Conservation (phyloP, 768 basidiomycete genomes). For the Suillus paluster region DNA sequence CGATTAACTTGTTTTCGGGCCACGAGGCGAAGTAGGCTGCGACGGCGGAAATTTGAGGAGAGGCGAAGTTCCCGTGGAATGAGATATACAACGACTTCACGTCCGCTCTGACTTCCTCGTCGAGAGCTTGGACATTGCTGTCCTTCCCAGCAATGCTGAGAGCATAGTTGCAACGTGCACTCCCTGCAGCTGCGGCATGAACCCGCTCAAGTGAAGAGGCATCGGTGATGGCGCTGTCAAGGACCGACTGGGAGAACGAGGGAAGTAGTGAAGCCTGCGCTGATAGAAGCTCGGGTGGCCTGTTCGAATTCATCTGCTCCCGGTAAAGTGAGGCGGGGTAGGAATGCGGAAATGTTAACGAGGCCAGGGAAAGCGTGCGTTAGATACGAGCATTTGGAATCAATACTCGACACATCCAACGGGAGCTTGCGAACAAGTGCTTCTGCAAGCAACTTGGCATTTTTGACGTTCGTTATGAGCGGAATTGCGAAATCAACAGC, state of each 20-base stretch:
- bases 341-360: constrained; percentile 86
- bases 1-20: constrained; percentile 90
- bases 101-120: constrained; percentile 78
- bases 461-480: constrained; percentile 97
- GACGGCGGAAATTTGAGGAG: constrained; percentile 70
- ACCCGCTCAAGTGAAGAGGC: constrained; percentile 69
- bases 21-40: constrained; percentile 90
- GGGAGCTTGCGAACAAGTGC: constrained; percentile 90
- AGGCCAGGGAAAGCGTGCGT: constrained; percentile 93
- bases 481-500: constrained; percentile 99
- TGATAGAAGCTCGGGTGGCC: constrained; percentile 80
- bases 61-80: constrained; percentile 53
- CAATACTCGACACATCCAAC: constrained; percentile 86
- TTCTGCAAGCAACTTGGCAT: constrained; percentile 94
- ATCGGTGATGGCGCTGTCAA: constrained; percentile 67
- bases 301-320: constrained; percentile 57
- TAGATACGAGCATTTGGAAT: constrained; percentile 92
- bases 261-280: constrained; percentile 88
- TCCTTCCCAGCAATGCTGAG: constrained; percentile 78
- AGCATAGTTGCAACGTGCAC: constrained; percentile 87
- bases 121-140: constrained; percentile 62
- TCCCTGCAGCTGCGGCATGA: constrained; percentile 60
- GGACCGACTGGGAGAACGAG: constrained; percentile 78
- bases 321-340: constrained; percentile 64
- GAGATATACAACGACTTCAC: constrained; percentile 89